phyloP scores from a whole-genome alignment of 179 eudicot species.

The Gypsophila paniculata region DNA sequence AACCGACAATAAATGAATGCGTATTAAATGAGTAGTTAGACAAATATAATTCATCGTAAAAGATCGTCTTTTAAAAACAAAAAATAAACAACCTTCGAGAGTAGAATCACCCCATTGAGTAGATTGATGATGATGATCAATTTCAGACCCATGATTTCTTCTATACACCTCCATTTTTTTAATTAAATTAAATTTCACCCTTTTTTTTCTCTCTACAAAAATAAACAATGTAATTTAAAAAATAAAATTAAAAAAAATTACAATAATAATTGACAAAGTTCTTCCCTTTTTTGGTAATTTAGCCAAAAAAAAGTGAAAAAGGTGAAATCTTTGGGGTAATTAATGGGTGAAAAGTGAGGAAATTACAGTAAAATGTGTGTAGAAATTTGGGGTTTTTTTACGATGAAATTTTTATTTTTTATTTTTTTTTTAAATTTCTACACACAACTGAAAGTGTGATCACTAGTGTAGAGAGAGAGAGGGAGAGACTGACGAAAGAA shows the following conservation, averaged over 20 bases:
- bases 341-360: no score
- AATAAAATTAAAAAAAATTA: not conserved
- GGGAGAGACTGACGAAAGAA: not conserved
- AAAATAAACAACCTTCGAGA: slow-evolving; percentile 49
- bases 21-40: no score
- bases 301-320: not conserved
- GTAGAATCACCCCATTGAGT: slow-evolving; percentile 63
- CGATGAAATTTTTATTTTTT: not conserved
- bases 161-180: slow-evolving; percentile 69
- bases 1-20: no score
- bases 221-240: not conserved
- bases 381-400: not conserved
- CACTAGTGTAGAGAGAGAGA: slow-evolving; percentile 1
- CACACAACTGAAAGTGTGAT: slow-evolving; percentile 10
- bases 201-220: not conserved
- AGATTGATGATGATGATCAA: slow-evolving; percentile 48
- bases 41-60: no score
- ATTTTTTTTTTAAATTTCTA: not conserved
- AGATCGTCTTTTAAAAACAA: no score
- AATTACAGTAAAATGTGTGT: not conserved
- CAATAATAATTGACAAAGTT: not conserved
- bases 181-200: no score
- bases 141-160: slow-evolving; percentile 38
- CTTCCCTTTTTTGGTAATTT: not conserved
- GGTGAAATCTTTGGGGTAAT: not conserved